Evolutionary conservation across 306 rosid genomes (phyloP), one percentile per base, ranked within the genome.

Genomic region (Quillaja saponaria): DNA sequence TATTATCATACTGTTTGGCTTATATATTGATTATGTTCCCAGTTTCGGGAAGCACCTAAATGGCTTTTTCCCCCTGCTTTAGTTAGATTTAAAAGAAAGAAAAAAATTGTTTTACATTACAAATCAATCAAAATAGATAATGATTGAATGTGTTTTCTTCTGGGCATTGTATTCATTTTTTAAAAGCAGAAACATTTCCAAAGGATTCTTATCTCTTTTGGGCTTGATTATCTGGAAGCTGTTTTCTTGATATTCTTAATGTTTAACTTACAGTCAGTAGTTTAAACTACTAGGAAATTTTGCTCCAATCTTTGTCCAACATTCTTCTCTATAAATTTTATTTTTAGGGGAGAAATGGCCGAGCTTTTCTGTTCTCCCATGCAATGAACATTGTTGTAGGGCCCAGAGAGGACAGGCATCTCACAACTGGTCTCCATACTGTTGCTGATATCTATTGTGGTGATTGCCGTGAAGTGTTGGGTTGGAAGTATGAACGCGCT

Each of bases 321-420:
- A n/a, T 50, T 73, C 9, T 78, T 71, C 72, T 55, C 35, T 63
- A 31, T 12, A 68, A 25, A 60, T 68, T 50, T 48, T 69, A 34
- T 59, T 37, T 63, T n/a, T 62, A 92, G 96, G 98, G 96, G 68
- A 86, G 84, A 84, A 77, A 86, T 13, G 89, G 98, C 38, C 86
- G 96, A 64, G 98, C 98, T 41, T 92, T 92, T 71, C 90, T 92
- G 82, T 92, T 92, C 78, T 86, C 98, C 64, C 98, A 92, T 48
- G 94, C 90, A 2, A 92, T 92, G 95, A 92, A 88, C 68, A 19
- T 92, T 51, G 71, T 72, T 11, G 80, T 85, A 0, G 98, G 98
- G 60, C 84, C 95, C 58, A 92, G 78, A 73, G 98, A 92, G 74
- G 96, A 92, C 75, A 77, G 98, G 39, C 82, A 83, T 84, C 95